A percentile compares a stretch with the other conserved stretches of the same genome.
Evolutionary conservation across 2,329 filamentous ascomycete species (phyloP).

Genomic region (Aspergillus proliferans): DNA sequence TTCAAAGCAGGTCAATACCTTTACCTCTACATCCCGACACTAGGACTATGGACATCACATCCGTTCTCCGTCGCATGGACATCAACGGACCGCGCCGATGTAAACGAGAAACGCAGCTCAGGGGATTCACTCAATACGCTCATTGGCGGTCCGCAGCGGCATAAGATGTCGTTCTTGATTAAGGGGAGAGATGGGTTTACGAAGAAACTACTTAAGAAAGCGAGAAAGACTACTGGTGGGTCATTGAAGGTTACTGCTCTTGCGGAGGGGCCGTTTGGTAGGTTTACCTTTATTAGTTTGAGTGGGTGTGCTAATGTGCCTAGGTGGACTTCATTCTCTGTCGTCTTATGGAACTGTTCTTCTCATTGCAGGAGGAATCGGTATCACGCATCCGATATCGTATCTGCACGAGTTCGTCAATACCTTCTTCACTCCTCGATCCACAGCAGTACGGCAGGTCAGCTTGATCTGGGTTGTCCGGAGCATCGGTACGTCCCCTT

Average conservation of each 20-base stretch:
- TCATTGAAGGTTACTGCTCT: conserved; percentile 22
- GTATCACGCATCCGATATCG: conserved; percentile 32
- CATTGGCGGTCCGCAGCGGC: conserved; percentile 18
- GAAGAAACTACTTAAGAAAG: conserved; percentile 24
- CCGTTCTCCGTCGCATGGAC: conserved; percentile 30
- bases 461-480: conserved; percentile 28
- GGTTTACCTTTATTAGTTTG: not conserved
- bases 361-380: conserved; percentile 32
- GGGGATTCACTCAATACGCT: conserved; percentile 24
- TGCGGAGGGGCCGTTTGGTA: conserved; percentile 33
- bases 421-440: conserved; percentile 14
- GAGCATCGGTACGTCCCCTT: conserved; percentile 20
- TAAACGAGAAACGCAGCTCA: conserved; percentile 22
- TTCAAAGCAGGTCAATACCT: conserved; percentile 47
- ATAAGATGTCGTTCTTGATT: conserved; percentile 28
- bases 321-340: conserved; percentile 26
- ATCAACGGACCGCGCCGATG: too few species aligned
- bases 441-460: conserved; percentile 22
- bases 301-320: not conserved
- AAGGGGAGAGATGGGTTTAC: conserved; percentile 31
- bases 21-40: conserved; percentile 50
- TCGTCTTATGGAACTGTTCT: conserved; percentile 29
- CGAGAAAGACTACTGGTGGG: conserved; percentile 18
- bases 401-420: conserved; percentile 26
- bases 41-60: conserved; percentile 38